Evolutionary conservation across 306 rosid species (phyloP).

Genomic region (Vigna hirtella): DNA sequence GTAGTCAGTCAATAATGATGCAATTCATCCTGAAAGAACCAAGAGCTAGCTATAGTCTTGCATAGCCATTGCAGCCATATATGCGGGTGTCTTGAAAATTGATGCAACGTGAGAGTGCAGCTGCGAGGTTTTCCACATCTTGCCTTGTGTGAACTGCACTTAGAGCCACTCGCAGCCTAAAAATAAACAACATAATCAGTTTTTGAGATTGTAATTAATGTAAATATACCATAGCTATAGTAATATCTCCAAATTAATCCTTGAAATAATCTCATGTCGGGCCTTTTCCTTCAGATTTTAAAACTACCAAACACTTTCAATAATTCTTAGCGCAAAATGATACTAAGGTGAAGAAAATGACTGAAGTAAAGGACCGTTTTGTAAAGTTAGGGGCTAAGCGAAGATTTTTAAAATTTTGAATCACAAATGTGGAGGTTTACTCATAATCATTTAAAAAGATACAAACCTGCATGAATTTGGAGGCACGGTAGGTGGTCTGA

Average conservation of each 20-base stretch:
- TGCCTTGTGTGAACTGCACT: conserved; percentile 78
- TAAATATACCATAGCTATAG: not conserved
- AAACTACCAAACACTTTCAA: not conserved
- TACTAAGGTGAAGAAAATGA: not conserved
- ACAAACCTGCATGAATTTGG: conserved; percentile 95
- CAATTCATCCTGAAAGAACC: conserved; percentile 34
- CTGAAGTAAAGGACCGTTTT: not conserved
- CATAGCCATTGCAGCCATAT: conserved; percentile 52
- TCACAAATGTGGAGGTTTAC: not conserved
- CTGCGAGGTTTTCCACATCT: conserved; percentile 72
- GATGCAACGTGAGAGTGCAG: conserved; percentile 73
- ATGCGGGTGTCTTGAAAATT: conserved; percentile 66
- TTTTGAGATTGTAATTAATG: not conserved
- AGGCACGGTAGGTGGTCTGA: conserved; percentile 95
- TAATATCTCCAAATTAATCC: not conserved
- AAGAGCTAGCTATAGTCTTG: conserved; percentile 60
- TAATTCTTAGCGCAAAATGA: not conserved
- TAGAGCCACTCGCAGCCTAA: conserved; percentile 83
- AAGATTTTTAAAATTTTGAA: not conserved
- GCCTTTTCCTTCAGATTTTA: not conserved
- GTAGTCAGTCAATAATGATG: not conserved
- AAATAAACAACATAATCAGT: not conserved
- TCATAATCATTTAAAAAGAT: not conserved
- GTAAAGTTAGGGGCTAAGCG: not conserved
- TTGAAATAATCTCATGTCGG: not conserved